Conservation (phyloP, 2,329 filamentous ascomycete genomes). For the Ophiostoma quercus region DNA sequence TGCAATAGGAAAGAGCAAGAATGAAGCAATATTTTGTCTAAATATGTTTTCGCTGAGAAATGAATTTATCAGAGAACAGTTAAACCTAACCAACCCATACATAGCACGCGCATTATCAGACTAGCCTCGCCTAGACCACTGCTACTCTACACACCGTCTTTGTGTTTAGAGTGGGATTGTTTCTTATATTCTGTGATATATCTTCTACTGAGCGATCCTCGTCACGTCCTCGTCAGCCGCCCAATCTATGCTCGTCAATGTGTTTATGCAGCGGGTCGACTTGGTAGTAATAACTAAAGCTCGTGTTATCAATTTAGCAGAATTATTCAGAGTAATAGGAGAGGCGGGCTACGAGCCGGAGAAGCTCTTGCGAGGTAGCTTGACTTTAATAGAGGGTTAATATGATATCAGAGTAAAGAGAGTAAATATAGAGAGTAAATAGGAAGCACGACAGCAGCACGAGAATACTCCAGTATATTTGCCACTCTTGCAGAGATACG, state of each 20-base stretch:
- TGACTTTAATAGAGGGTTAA: neutral
- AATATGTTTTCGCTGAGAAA: neutral
- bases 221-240: neutral
- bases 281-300: too few relatives aligned
- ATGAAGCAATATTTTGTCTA: neutral
- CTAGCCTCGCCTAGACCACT: constrained; percentile 5
- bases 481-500: neutral
- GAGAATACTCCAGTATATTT: neutral
- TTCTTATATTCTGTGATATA: too few relatives aligned
- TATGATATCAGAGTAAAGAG: neutral
- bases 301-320: too few relatives aligned
- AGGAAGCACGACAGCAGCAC: too few relatives aligned
- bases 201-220: neutral
- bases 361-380: neutral
- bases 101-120: neutral
- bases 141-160: constrained; percentile 11
- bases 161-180: neutral
- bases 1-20: neutral
- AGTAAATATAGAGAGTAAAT: too few relatives aligned
- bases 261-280: neutral
- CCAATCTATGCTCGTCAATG: neutral
- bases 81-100: too few relatives aligned
- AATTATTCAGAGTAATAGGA: too few relatives aligned
- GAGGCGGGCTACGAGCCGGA: neutral
- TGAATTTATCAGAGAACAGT: too few relatives aligned